Conservation (phyloP, 2,329 filamentous ascomycete genomes). For the Phyllosticta ampelicida region DNA sequence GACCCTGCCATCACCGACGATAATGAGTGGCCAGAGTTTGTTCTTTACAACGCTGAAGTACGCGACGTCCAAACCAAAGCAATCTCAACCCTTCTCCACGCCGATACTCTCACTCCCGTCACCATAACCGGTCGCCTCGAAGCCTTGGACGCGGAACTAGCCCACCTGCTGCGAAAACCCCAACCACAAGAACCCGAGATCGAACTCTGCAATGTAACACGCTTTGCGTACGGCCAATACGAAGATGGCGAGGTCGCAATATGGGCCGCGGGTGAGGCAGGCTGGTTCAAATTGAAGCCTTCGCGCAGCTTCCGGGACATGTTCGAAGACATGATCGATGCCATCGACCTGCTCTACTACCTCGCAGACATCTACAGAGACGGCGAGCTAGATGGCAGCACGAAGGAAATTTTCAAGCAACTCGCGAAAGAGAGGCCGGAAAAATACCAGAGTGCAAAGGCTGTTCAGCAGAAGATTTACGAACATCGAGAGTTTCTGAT, state of each 20-base stretch:
- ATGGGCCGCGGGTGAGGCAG: constrained; percentile 54
- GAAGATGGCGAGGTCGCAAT: constrained; percentile 48
- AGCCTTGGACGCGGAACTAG: constrained; percentile 17
- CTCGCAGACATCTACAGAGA: constrained; percentile 46
- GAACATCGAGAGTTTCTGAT: constrained; percentile 34
- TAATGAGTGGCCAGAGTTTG: constrained; percentile 51
- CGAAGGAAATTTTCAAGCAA: constrained; percentile 27
- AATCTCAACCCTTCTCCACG: constrained; percentile 50
- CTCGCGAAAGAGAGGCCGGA: constrained; percentile 18
- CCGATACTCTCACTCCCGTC: constrained; percentile 50
- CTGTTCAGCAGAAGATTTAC: constrained; percentile 22
- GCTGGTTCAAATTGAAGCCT: constrained; percentile 59
- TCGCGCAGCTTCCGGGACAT: constrained; percentile 45
- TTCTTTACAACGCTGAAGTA: constrained; percentile 51
- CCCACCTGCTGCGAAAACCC: constrained; percentile 12
- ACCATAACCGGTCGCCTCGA: constrained; percentile 50
- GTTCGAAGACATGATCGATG: constrained; percentile 51
- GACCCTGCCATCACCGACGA: constrained; percentile 29
- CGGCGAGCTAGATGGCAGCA: constrained; percentile 10
- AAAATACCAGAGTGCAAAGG: constrained; percentile 16
- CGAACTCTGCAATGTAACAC: constrained; percentile 43
- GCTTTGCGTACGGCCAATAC: constrained; percentile 39
- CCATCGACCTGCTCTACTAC: constrained; percentile 53
- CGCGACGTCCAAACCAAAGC: constrained; percentile 41
- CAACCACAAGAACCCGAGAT: constrained; percentile 23